Conservation (phyloP, 2,329 filamentous ascomycete genomes). For the Stemphylium lycopersici region DNA sequence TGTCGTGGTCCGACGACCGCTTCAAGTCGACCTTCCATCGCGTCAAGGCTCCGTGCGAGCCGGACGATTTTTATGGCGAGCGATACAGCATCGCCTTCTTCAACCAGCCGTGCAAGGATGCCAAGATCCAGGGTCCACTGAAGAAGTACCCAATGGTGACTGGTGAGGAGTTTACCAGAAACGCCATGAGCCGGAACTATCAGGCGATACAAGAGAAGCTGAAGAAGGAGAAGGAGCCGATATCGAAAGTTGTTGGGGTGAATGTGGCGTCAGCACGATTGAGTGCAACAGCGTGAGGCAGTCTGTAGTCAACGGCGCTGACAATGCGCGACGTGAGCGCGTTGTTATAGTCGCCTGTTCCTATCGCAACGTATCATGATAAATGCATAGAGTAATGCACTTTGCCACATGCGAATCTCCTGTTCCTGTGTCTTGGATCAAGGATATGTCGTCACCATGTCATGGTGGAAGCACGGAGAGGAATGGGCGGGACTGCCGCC, state of each 20-base stretch:
- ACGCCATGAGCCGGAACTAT: constrained; percentile 64
- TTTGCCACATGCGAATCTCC: too few relatives aligned
- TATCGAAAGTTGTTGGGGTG: background rate
- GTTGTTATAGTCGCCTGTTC: too few relatives aligned
- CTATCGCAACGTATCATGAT: too few relatives aligned
- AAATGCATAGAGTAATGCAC: too few relatives aligned
- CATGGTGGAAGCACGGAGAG: background rate
- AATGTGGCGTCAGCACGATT: background rate
- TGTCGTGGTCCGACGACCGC: constrained; percentile 70
- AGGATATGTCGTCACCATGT: background rate
- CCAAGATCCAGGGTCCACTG: constrained; percentile 63
- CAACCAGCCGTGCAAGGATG: constrained; percentile 67
- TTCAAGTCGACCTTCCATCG: constrained; percentile 72
- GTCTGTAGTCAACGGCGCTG: background rate
- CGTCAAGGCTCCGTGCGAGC: constrained; percentile 65
- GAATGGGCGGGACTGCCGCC: background rate
- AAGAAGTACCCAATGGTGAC: constrained; percentile 68
- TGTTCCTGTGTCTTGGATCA: too few relatives aligned
- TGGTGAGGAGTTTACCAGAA: constrained; percentile 64
- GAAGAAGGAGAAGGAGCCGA: constrained; percentile 24
- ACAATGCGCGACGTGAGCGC: too few relatives aligned
- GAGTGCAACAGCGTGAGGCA: background rate
- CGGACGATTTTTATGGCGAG: constrained; percentile 62
- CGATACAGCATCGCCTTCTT: constrained; percentile 71
- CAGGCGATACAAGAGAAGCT: constrained; percentile 59